Evolutionary conservation across 2,329 filamentous ascomycete species (phyloP).

Genomic region (Emergomyces orientalis): DNA sequence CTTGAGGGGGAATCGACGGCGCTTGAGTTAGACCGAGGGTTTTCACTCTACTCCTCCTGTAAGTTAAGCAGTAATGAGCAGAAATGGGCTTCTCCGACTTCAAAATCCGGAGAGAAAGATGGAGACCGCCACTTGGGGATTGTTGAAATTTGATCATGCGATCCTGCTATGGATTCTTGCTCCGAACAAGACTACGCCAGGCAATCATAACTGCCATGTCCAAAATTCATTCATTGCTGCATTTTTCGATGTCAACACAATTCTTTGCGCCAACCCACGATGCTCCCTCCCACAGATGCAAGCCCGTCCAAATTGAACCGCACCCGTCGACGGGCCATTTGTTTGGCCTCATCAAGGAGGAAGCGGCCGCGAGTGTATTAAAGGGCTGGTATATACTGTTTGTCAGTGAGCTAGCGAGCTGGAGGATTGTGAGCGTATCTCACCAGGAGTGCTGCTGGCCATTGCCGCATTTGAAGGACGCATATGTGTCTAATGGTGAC

Average conservation of each 20-base stretch:
- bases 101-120: constrained; percentile 7
- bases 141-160: constrained; percentile 5
- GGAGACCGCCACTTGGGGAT: constrained; percentile 1
- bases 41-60: background rate
- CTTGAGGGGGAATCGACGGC: background rate
- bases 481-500: no score
- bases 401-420: background rate
- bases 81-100: constrained; percentile 5
- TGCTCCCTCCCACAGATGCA: constrained; percentile 25
- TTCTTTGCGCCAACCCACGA: constrained; percentile 21
- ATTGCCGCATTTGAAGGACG: background rate
- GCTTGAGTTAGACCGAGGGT: background rate
- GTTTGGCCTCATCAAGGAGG: constrained; percentile 7
- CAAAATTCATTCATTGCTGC: constrained; percentile 10
- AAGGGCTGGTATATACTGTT: background rate
- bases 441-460: background rate
- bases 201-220: constrained; percentile 8
- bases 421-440: background rate
- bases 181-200: constrained; percentile 5
- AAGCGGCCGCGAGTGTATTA: constrained; percentile 12
- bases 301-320: constrained; percentile 30
- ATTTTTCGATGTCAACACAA: constrained; percentile 27
- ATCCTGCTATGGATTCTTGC: constrained; percentile 4
- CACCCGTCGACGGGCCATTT: constrained; percentile 6
- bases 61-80: background rate